phyloP scores from a whole-genome alignment of 805 yeast genomes.

The Nakazawaea pomicola region DNA sequence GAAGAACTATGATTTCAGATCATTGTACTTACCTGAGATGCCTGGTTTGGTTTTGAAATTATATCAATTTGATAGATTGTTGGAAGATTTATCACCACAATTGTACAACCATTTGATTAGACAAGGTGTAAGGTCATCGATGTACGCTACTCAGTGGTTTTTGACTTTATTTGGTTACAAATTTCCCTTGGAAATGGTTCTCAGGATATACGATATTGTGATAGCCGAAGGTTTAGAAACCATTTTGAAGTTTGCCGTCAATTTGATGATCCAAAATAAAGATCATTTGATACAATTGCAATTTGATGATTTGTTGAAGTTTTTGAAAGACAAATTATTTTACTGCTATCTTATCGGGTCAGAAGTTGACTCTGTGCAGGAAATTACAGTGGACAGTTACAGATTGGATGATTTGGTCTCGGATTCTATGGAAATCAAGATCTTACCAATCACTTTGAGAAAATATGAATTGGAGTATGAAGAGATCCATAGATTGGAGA shows the following conservation, averaged over 20 bases:
- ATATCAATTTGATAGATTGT: constrained; percentile 84
- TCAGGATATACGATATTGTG: constrained; percentile 82
- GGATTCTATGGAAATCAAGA: constrained; percentile 70
- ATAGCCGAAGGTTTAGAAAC: constrained; percentile 91
- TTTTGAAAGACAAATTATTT: constrained; percentile 75
- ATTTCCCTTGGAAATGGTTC: constrained; percentile 84
- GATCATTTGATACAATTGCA: constrained; percentile 50
- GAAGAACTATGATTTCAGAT: constrained; percentile 79
- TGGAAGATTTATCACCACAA: constrained; percentile 72
- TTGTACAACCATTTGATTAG: constrained; percentile 71
- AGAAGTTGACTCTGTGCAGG: constrained; percentile 15
- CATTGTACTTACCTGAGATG: constrained; percentile 83
- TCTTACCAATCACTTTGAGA: constrained; percentile 67
- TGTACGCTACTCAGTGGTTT: constrained; percentile 99
- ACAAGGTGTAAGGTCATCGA: constrained; percentile 85
- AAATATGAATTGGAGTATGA: constrained; percentile 71
- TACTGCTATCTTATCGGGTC: constrained; percentile 51
- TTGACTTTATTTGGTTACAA: constrained; percentile 91
- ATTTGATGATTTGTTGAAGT: constrained; percentile 75
- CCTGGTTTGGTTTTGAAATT: constrained; percentile 82
- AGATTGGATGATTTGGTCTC: constrained; percentile 68
- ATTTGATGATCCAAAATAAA: constrained; percentile 69
- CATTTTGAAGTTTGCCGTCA: constrained; percentile 76
- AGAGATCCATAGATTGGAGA: constrained; percentile 65
- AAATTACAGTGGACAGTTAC: constrained; percentile 32